Base-by-base conservation (phyloP, 768 basidiomycete species). In the Candolleomyces aberdarensis region DNA sequence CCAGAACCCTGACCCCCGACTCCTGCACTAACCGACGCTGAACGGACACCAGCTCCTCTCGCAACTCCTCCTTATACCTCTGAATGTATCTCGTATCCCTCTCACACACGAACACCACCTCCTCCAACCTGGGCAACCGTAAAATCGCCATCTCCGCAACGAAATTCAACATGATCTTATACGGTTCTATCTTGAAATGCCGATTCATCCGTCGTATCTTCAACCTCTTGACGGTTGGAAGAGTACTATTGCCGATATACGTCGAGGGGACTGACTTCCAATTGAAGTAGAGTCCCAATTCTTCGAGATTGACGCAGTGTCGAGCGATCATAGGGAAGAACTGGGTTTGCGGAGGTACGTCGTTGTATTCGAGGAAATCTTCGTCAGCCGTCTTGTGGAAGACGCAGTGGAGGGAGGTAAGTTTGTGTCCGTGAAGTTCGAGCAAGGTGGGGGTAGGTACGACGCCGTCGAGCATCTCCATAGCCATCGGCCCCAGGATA, bases 361-460 rank as follows among this genome's bases (percentile, higher is more conserved):
- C 36, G 36, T 36, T 36, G 11, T 36, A 36, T 36, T 7, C 36
- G 36, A 36, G 36, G 36, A 36, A 36, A 36, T 46, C 41, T 36
- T 41, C 41, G n/a, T 15, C 17, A 20, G 32, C 13, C 1, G 15
- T 41, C 10, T 41, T 15, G 31, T 52, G 22, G 51, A 19, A 52
- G n/a, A 29, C 15, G 17, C 55, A 56, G 41, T 56, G 19, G 10
- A 56, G 10, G 40, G 55, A 56, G 39, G 55, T 56, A 22, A 56
- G n/a, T n/a, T 56, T 56, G 55, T 56, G 55, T 22, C 55, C 55
- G 43, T 56, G 55, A 17, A 20, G 15, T n/a, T 56, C 55, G 11
- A 56, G 40, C 19, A 56, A 43, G 9, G 55, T 44, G 2, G 55
- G 55, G 4, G 15, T n/a, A 44, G 55, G 55, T 11, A 56, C 9